Evolutionary conservation across 2,329 filamentous ascomycete genomes (phyloP), one percentile per base, ranked within the genome.

Genomic region (Incumbomyces delicatus): DNA sequence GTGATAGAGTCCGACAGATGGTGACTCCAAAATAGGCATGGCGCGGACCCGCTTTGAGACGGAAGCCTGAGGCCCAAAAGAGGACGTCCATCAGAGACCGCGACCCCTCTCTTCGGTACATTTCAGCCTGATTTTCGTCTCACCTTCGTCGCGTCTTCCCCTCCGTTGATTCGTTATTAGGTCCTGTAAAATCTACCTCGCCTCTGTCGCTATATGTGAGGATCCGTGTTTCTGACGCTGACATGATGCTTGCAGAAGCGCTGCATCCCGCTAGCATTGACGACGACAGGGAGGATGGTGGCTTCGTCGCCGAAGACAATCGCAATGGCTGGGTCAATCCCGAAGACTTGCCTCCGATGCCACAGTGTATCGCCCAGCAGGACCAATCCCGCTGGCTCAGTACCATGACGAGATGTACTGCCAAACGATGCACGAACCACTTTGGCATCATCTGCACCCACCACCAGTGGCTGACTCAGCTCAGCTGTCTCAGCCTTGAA

Each of bases 291-390:
- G 22, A 27, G 8, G 22, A 8, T 27, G 22, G 22, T 27, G 22
- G 8, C 8, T 8, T 27, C 4, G 54, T 39, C 18, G 40, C 52
- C 36, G 51, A 47, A 52, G 42, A 49, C 31, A 58, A 58, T 48
- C 44, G 40, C 39, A 41, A 46, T 50, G 61, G 57, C 50, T 63
- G 60, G 61, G 57, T 62, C n/a, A 61, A 63, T 48, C 61, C 61
- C 34, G 60, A 64, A 53, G 58, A 62, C 47, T 47, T 63, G 38
- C 16, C 47, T 50, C 41, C 61, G 17, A 63, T 64, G 60, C 61
- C 62, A 36, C 61, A 63, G 41, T 64, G 62, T 43, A 57, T 64
- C 41, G 60, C 59, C 41, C 58, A 63, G 49, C 62, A 64, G 39
- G 58, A 63, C 8, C 57, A 50, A 38, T 54, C 58, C 30, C 18